phyloP scores from a whole-genome alignment of 768 basidiomycete genomes.

The Cubamyces lactineus region DNA sequence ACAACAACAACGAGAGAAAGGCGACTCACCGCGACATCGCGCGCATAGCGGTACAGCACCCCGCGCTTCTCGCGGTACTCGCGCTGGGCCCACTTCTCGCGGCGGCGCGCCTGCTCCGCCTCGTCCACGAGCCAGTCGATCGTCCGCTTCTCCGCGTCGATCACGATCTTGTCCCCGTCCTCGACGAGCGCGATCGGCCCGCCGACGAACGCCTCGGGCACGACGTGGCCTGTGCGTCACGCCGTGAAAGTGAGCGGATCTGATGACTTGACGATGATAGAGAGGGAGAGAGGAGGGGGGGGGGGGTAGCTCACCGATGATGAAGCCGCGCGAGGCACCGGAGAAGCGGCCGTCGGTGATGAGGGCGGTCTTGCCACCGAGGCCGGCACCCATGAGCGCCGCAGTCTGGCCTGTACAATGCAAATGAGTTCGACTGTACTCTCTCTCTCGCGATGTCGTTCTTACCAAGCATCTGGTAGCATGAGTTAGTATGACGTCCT shows the following conservation, averaged over 20 bases:
- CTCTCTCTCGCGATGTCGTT: background rate
- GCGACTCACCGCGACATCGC: slow-evolving; percentile 79
- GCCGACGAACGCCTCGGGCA: slow-evolving; percentile 71
- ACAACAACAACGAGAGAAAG: too few relatives aligned
- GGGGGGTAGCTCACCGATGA: slow-evolving; percentile 47
- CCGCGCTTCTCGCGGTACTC: slow-evolving; percentile 73
- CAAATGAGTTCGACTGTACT: too few relatives aligned
- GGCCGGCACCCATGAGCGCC: slow-evolving; percentile 82
- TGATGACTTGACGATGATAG: background rate
- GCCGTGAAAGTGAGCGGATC: background rate
- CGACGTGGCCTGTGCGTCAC: slow-evolving; percentile 53
- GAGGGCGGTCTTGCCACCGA: slow-evolving; percentile 75
- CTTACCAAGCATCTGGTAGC: slow-evolving; percentile 48
- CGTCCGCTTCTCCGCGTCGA: slow-evolving; percentile 65
- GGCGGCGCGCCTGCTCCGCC: slow-evolving; percentile 62
- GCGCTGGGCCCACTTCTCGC: slow-evolving; percentile 65
- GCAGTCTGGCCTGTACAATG: slow-evolving; percentile 66
- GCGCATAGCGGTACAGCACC: slow-evolving; percentile 76
- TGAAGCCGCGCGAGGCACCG: slow-evolving; percentile 74
- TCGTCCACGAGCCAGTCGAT: slow-evolving; percentile 79
- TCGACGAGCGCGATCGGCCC: slow-evolving; percentile 87
- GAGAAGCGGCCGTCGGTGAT: slow-evolving; percentile 92
- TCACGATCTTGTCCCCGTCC: slow-evolving; percentile 79
- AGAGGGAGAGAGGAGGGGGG: background rate
- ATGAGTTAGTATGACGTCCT: background rate